Evolutionary conservation across 352 stramenopile genomes (phyloP).

Genomic region (Globisporangium ultimum): DNA sequence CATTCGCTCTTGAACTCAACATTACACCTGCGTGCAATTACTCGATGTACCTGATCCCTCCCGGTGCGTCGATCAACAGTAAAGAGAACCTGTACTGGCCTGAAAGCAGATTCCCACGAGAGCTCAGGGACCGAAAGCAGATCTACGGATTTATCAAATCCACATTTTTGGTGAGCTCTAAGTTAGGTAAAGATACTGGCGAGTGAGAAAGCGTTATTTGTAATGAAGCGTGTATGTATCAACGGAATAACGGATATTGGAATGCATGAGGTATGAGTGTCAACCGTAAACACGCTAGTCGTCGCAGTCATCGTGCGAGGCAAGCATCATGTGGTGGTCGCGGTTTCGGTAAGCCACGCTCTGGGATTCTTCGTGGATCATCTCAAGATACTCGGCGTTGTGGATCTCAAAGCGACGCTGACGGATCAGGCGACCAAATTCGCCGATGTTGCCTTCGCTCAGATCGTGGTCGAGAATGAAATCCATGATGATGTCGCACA

Average conservation of each 20-base stretch:
- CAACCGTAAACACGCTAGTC: background rate
- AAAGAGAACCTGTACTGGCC: slow-evolving; percentile 74
- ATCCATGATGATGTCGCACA: slow-evolving; percentile 87
- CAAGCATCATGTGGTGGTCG: slow-evolving; percentile 11
- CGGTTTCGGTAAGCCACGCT: slow-evolving; percentile 17
- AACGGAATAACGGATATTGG: too few species aligned
- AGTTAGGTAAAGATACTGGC: background rate
- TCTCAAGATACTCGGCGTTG: slow-evolving; percentile 85
- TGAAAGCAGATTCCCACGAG: slow-evolving; percentile 32
- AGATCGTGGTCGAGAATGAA: slow-evolving; percentile 80
- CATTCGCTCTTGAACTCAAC: slow-evolving; percentile 40
- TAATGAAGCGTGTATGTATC: too few species aligned
- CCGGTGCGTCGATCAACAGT: slow-evolving; percentile 74
- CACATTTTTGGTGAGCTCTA: slow-evolving; percentile 23
- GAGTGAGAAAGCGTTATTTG: too few species aligned
- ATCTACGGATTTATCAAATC: slow-evolving; percentile 62
- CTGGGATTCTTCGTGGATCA: slow-evolving; percentile 66
- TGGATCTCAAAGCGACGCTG: slow-evolving; percentile 84
- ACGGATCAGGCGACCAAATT: slow-evolving; percentile 78
- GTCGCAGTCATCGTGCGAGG: background rate
- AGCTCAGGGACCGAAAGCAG: slow-evolving; percentile 47
- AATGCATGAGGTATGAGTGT: too few species aligned
- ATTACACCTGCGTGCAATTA: slow-evolving; percentile 38
- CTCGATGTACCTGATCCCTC: slow-evolving; percentile 65
- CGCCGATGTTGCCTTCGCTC: slow-evolving; percentile 51